Evolutionary conservation across 2,329 filamentous ascomycete genomes (phyloP).

Genomic region (Raffaelea ambrosiae): DNA sequence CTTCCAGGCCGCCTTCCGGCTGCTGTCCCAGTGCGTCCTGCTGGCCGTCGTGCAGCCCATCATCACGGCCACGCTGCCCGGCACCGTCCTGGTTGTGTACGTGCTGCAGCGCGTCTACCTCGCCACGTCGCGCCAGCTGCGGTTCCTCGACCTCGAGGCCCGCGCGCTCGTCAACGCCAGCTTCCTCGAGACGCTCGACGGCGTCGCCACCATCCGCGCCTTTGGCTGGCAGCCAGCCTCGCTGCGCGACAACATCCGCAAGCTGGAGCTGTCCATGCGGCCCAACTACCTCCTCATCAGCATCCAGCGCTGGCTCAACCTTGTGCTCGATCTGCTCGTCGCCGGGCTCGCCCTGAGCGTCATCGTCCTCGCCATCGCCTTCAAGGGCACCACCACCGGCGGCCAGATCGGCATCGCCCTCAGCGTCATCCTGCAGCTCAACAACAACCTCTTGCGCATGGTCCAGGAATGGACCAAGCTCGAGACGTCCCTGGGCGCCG

Average conservation of each 20-base stretch:
- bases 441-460: conserved; percentile 23
- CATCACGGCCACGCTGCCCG: conserved; percentile 36
- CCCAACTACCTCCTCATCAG: conserved; percentile 41
- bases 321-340: conserved; percentile 41
- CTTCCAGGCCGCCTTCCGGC: conserved; percentile 19
- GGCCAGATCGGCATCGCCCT: conserved; percentile 23
- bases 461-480: conserved; percentile 24
- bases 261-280: conserved; percentile 35
- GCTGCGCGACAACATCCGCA: conserved; percentile 10
- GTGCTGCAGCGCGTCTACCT: conserved; percentile 42
- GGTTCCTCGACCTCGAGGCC: conserved; percentile 46
- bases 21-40: conserved; percentile 32
- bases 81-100: conserved; percentile 32
- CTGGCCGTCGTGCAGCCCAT: conserved; percentile 36
- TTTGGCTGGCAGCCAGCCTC: conserved; percentile 33
- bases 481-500: conserved; percentile 26
- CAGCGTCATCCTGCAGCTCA: conserved; percentile 24
- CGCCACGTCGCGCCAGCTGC: conserved; percentile 46
- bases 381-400: conserved; percentile 4
- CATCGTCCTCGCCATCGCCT: conserved; percentile 19
- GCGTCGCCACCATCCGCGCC: conserved; percentile 36
- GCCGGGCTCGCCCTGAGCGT: conserved; percentile 33
- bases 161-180: conserved; percentile 35
- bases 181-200: conserved; percentile 32
- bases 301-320: conserved; percentile 42